Base-by-base conservation (phyloP, 176 grass and related monocot genomes). In the Raddia guianensis region DNA sequence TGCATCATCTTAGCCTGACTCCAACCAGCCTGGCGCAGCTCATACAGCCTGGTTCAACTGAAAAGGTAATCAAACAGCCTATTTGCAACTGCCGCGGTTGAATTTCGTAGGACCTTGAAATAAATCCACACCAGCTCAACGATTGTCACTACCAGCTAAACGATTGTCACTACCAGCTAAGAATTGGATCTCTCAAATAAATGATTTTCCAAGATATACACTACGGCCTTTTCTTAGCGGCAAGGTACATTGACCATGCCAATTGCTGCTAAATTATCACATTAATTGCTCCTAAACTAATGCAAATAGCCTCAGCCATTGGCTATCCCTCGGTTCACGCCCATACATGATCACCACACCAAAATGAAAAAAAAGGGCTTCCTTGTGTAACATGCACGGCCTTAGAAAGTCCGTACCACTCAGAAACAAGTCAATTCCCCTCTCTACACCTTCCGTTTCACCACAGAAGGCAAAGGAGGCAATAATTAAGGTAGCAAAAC, bases 281-380 rank as follows among this genome's bases (percentile, higher is more conserved):
- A 73, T 72, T 68, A 60, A 63, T 79, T 73, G 33, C 32, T 70
- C 20, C 73, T 42, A 70, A 78, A 83, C 27, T 50, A 66, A 83
- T 61, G 16, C 54, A 47, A 66, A 9, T 56, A 9, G 53, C 40
- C 20, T 37, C 21, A 5, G n/a, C 19, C 21, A 18, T 35, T 35
- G 2, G 6, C 33, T 54, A 47, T 68, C 63, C 18, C 37, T 73
- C 13, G 13, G 11, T 63, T 82, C 16, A 73, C 34, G 18, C 18
- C 11, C 13, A 63, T 60, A 32, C 61, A 49, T 16, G 34, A 34
- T 61, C 15, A 65, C 61, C 75, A 11, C 76, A n/a, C 10, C 45
- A 42, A 11, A 40, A 33, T 8, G 32, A 35, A 67, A 51, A 40
- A 47, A 35, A 67, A 51, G 27, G 27, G 6, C 20, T 42, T 51